phyloP scores from a whole-genome alignment of 1,284 basidiomycete genomes.

The Microstroma glucosiphilum region DNA sequence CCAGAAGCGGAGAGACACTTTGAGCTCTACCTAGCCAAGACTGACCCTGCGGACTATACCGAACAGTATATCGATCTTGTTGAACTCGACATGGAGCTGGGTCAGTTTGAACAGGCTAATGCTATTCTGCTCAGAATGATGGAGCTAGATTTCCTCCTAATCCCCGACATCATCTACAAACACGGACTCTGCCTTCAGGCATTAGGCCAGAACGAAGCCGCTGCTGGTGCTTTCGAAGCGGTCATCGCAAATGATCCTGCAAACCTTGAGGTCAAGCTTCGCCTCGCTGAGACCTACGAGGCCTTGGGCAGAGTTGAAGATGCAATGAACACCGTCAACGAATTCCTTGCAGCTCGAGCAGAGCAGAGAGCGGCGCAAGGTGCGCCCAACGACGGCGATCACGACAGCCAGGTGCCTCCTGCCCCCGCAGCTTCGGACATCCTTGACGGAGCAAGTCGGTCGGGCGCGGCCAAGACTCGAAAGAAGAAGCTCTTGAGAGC shows the following conservation, averaged over 20 bases:
- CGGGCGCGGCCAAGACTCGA: conserved; percentile 10
- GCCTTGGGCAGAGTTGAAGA: conserved; percentile 67
- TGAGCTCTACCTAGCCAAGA: conserved; percentile 25
- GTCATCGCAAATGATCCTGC: conserved; percentile 68
- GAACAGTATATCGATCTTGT: conserved; percentile 35
- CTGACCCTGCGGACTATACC: conserved; percentile 26
- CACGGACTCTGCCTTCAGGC: conserved; percentile 40
- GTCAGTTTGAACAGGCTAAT: conserved; percentile 33
- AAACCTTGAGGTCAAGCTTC: conserved; percentile 59
- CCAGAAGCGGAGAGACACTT: conserved; percentile 67
- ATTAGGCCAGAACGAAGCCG: conserved; percentile 27
- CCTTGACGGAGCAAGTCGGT: conserved; percentile 27
- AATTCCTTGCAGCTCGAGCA: conserved; percentile 54
- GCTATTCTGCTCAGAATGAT: conserved; percentile 18
- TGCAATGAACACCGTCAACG: conserved; percentile 76
- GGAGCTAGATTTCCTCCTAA: background rate
- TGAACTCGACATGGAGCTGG: conserved; percentile 36
- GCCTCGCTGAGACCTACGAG: conserved; percentile 78
- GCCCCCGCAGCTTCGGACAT: conserved; percentile 19
- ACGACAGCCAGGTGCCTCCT: background rate
- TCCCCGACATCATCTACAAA: conserved; percentile 21
- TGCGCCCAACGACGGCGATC: background rate
- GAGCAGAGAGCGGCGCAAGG: conserved; percentile 13
- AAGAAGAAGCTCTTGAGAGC: background rate
- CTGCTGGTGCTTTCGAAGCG: conserved; percentile 50